Base-by-base conservation (phyloP, 2,329 filamentous ascomycete genomes). In the Clarireedia homoeocarpa region DNA sequence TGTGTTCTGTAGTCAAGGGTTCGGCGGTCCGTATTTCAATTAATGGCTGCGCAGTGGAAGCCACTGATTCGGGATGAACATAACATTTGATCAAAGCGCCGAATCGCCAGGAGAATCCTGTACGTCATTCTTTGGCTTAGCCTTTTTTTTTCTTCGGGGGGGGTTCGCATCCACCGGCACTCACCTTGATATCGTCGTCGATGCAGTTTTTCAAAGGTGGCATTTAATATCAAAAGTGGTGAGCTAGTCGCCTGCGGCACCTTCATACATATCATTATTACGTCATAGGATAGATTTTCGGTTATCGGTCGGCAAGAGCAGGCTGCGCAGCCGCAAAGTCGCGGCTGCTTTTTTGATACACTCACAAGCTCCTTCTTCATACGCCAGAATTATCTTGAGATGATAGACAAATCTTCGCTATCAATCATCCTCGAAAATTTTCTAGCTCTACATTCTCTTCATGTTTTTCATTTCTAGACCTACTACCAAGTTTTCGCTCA, bases 281-380 rank as follows among this genome's bases (percentile, higher is more conserved):
- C 30, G 17, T 17, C n/a, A 20, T 6, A 44, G 23, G 23, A 5
- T 10, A 10, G 9, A 23, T 44, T 44, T 44, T 12, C 40, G 17
- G 40, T 17, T 9, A 23, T 44, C 6, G 23, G 17, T 17, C 40
- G 40, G 40, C 10, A 24, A 44, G 15, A 23, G 10, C 6, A 24
- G 23, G 23, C n/a, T 23, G 23, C 36, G 24, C 23, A 23, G 30
- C 36, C 48, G 39, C 46, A 27, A 42, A 40, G 46, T 55, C 53
- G 53, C 39, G 6, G 42, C 50, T 55, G 34, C 47, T 26, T 24
- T 27, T 12, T 51, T 17, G 10, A 2, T 26, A 26, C 9, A 38
- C 38, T 36, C 53, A 38, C 50, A n/a, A 51, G 46, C 36, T 26
- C 46, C 36, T 55, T 51, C 53, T 17, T 44, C 38, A 26, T 44